phyloP scores from a whole-genome alignment of 306 rosid genomes.

The Erythrophleum fordii region DNA sequence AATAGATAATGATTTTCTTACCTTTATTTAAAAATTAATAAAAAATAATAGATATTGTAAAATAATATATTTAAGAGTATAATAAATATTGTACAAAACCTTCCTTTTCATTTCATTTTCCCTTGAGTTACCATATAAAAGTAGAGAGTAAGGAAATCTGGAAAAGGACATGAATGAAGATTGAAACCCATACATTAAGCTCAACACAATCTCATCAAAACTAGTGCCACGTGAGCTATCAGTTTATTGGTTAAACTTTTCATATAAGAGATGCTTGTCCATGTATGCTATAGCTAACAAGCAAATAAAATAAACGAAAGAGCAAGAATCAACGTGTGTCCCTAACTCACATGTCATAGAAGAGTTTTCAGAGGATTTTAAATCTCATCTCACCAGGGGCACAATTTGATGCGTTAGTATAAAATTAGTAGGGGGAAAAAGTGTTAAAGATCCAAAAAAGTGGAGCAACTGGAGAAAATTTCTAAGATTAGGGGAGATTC shows the following conservation, averaged over 20 bases:
- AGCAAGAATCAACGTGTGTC: background rate
- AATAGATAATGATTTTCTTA: too few species aligned
- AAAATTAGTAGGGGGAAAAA: background rate
- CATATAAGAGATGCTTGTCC: background rate
- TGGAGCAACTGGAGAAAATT: background rate
- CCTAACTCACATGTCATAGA: background rate
- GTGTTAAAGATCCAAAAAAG: conserved; percentile 8
- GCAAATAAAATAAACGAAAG: background rate
- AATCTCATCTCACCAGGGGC: conserved; percentile 26
- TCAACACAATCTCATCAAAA: background rate
- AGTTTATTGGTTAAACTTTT: background rate
- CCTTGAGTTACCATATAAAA: too few species aligned
- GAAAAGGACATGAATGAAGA: background rate
- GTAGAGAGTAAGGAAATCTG: background rate
- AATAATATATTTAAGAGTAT: too few species aligned
- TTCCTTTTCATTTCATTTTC: too few species aligned
- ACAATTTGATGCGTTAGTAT: conserved; percentile 18
- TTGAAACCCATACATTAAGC: background rate
- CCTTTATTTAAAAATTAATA: too few species aligned
- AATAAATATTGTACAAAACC: too few species aligned
- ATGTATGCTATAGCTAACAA: background rate
- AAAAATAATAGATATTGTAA: too few species aligned
- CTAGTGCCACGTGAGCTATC: background rate
- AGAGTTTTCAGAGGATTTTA: background rate
- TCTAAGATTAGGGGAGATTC: conserved; percentile 17